phyloP scores from a whole-genome alignment of 2,329 filamentous ascomycete species.

The Metarhizium anisopliae region DNA sequence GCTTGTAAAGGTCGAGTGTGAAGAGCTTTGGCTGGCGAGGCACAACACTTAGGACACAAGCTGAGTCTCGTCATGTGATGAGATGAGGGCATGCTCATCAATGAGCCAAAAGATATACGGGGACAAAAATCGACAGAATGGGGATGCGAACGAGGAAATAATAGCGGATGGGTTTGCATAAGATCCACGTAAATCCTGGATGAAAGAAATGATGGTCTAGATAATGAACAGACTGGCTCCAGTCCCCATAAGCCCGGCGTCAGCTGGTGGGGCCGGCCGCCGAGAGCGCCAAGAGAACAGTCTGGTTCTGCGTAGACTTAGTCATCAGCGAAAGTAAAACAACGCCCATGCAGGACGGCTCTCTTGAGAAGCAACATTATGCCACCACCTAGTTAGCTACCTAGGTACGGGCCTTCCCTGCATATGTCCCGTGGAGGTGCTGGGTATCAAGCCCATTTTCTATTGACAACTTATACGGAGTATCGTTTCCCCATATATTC shows the following conservation, averaged over 20 bases:
- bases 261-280: too few relatives aligned
- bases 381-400: too few relatives aligned
- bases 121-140: neutral
- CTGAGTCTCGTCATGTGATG: neutral
- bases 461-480: neutral
- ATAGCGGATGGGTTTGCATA: too few relatives aligned
- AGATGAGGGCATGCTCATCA: neutral
- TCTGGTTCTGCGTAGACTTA: too few relatives aligned
- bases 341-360: too few relatives aligned
- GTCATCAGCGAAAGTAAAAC: too few relatives aligned
- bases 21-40: neutral
- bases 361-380: too few relatives aligned
- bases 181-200: too few relatives aligned
- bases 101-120: neutral
- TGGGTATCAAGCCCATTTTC: neutral
- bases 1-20: neutral
- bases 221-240: too few relatives aligned
- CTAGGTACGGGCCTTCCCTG: neutral
- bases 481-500: neutral
- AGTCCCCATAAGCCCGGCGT: too few relatives aligned
- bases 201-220: too few relatives aligned
- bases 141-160: neutral
- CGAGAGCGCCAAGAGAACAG: too few relatives aligned
- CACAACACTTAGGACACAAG: slow-evolving; percentile 1
- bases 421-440: neutral